These are phyloP conservation scores for Nematodospora anomalae DNA, from an alignment of 1,139 yeast species.

Conservation along the genomic window DNA sequence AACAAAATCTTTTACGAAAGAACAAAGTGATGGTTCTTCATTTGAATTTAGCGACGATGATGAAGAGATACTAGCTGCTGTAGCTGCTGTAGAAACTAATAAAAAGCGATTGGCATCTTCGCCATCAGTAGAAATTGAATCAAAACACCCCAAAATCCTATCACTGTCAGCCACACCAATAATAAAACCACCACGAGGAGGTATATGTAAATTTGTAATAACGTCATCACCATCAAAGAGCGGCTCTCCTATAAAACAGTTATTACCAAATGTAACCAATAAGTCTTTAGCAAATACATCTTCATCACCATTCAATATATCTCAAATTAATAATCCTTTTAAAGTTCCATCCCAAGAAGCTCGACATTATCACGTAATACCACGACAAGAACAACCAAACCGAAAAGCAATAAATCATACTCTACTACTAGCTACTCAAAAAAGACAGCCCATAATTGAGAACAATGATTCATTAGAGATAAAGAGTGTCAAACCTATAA, in stretches of 20 bases:
- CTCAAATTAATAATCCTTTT: slow-evolving; percentile 8
- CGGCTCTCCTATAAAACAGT: not conserved
- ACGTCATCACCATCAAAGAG: slow-evolving; percentile 7
- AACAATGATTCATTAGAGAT: slow-evolving; percentile 3
- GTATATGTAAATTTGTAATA: slow-evolving; percentile 7
- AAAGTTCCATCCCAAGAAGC: slow-evolving; percentile 5
- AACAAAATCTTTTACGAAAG: not conserved
- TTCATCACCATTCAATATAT: not conserved
- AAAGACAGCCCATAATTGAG: slow-evolving; percentile 7
- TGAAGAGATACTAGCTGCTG: slow-evolving; percentile 3
- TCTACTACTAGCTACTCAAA: slow-evolving; percentile 19
- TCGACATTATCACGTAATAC: slow-evolving; percentile 5
- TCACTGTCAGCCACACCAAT: slow-evolving; percentile 3
- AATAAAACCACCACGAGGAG: slow-evolving; percentile 2
- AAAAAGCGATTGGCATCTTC: slow-evolving; percentile 1
- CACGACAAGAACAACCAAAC: slow-evolving; percentile 6
- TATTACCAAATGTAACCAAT: not conserved
- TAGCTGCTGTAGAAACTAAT: not conserved
- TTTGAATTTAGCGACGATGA: slow-evolving; percentile 11
- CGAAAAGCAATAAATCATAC: slow-evolving; percentile 10
- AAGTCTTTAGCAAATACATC: not conserved
- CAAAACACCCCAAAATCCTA: not conserved
- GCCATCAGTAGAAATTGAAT: not conserved
- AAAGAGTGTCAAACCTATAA: slow-evolving; percentile 36
- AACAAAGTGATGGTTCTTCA: not conserved